Base-by-base conservation (phyloP, 495 filamentous ascomycete species). In the Extremus antarcticus region DNA sequence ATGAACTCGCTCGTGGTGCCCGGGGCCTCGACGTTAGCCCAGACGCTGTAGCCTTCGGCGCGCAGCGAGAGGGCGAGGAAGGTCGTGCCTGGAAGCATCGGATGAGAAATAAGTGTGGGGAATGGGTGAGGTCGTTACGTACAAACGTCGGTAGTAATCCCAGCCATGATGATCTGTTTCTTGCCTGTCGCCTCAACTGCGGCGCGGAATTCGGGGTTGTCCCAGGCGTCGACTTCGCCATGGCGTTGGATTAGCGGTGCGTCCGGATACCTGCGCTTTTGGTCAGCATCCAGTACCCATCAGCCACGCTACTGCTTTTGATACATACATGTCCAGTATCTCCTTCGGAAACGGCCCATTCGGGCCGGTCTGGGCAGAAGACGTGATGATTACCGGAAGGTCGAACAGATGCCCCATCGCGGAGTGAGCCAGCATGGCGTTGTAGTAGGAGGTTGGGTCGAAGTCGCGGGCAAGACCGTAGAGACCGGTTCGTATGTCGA, bases 181-280 rank as follows among this genome's bases (percentile, higher is more conserved):
- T 79, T 83, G 50, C 78, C 78, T 1, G 81, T 77, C 2, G 82
- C 82, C 38, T 68, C 65, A 48, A 90, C 76, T 17, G 86, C 86
- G 2, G 70, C 71, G 9, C 78, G 76, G 74, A 90, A 88, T 0
- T 86, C 81, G 2, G 72, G 49, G 60, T 87, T 88, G 64, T 90
- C 86, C 86, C 85, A 90, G 2, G 86, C 86, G 58, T 90, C 76
- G 59, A 89, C 86, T 61, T 90, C 85, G 32, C 86, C 86, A 51
- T 85, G 73, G 35, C 86, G 80, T 55, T 71, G 73, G 65, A 90
- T 78, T 17, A 87, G 68, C 1, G 83, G 77, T 10, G 83, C 78
- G 25, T 77, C 73, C 24, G 86, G 85, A 63, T 85, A 45, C 41
- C 41, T 45, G 3, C 41, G 19, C 4, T 21, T 7, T 9, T n/a